phyloP scores from a whole-genome alignment of 345 rosid species.

The Eucalyptus sp. region DNA sequence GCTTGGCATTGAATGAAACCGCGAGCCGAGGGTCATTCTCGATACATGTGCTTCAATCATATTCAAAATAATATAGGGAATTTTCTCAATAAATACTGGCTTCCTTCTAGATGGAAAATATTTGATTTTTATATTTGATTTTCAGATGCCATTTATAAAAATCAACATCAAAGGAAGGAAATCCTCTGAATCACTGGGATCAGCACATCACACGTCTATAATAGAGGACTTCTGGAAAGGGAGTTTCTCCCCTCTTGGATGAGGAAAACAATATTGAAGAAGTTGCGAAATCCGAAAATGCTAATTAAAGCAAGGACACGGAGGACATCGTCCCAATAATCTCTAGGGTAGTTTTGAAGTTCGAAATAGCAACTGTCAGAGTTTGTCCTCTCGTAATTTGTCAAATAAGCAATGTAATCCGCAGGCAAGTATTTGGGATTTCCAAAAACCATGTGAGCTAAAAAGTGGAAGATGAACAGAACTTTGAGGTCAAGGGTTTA shows the following conservation, averaged over 20 bases:
- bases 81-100: neutral
- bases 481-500: neutral
- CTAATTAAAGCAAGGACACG: too few relatives aligned
- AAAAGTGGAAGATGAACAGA: neutral
- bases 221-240: neutral
- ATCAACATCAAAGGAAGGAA: neutral
- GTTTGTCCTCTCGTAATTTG: neutral
- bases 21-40: too few relatives aligned
- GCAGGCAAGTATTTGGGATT: neutral
- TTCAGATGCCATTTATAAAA: too few relatives aligned
- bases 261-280: neutral
- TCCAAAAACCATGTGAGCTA: rapidly evolving
- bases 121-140: too few relatives aligned
- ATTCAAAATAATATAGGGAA: neutral
- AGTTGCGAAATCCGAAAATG: neutral
- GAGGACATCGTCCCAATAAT: neutral
- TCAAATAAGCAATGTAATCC: neutral
- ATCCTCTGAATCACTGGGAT: neutral
- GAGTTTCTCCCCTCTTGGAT: neutral
- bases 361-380: neutral
- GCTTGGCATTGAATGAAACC: too few relatives aligned
- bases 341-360: neutral
- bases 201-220: neutral
- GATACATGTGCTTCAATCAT: too few relatives aligned
- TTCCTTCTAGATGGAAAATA: neutral